A percentile compares a stretch with the other conserved stretches of the same genome.
Evolutionary conservation across 306 rosid genomes (phyloP).

Genomic region (Vigna trinervia): DNA sequence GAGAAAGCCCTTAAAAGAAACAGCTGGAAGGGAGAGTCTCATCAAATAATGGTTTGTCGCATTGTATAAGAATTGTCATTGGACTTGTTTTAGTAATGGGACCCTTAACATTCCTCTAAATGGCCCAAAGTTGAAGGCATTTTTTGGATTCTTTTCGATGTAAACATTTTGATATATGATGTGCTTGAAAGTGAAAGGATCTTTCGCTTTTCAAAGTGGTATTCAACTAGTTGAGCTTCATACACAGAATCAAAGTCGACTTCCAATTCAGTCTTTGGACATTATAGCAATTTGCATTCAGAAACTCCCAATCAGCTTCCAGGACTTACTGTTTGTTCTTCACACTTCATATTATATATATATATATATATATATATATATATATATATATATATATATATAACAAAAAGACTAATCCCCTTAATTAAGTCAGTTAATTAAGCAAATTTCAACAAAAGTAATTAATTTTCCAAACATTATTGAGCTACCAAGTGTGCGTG

Average conservation of each 20-base stretch:
- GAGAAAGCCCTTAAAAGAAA: not conserved
- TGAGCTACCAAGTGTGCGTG: no score
- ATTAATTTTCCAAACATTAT: no score
- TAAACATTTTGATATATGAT: constrained; percentile 31
- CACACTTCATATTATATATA: not conserved
- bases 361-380: no score
- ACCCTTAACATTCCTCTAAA: constrained; percentile 15
- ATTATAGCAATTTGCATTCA: constrained; percentile 6
- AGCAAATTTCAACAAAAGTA: no score
- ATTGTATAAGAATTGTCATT: constrained; percentile 40
- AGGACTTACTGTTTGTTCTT: not conserved
- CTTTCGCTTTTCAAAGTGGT: constrained; percentile 6
- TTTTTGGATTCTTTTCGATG: constrained; percentile 64
- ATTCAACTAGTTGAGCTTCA: constrained; percentile 18
- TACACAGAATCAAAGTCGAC: not conserved
- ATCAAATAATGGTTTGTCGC: constrained; percentile 36
- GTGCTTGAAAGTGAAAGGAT: constrained; percentile 35
- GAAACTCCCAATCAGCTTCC: not conserved
- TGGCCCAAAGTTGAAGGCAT: constrained; percentile 52
- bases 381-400: no score
- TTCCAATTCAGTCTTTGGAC: constrained; percentile 11
- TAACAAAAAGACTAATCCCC: no score
- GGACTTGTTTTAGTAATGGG: constrained; percentile 59
- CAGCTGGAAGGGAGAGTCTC: constrained; percentile 58
- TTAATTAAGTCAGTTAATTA: no score